Percentiles rank a stretch among this genome's conserved stretches.
Conservation (phyloP, 441 rosid genomes). For the Populus tomentosa region DNA sequence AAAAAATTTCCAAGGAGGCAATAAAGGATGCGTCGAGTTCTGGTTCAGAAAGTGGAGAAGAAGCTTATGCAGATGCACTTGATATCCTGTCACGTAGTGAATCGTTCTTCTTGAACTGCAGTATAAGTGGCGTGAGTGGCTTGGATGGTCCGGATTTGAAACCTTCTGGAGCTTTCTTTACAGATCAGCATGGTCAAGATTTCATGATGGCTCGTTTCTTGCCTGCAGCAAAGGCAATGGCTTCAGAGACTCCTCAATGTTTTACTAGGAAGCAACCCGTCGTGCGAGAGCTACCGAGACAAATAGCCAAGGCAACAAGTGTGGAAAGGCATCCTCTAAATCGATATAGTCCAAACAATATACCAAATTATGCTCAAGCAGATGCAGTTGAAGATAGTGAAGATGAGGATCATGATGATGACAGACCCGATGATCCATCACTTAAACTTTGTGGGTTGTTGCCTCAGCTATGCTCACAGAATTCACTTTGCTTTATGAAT, state of each 20-base stretch:
- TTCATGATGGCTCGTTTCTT: conserved; percentile 89
- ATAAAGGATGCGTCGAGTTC: conserved; percentile 27
- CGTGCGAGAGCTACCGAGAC: conserved; percentile 31
- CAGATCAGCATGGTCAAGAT: conserved; percentile 54
- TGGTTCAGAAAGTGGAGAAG: conserved; percentile 36
- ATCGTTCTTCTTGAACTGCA: conserved; percentile 70
- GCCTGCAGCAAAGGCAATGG: conserved; percentile 94
- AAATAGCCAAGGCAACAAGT: conserved; percentile 17
- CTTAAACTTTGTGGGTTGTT: conserved; percentile 51
- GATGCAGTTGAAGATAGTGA: conserved; percentile 37
- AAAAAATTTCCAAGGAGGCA: conserved; percentile 26
- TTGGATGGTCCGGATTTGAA: conserved; percentile 45
- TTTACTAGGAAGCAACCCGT: conserved; percentile 41
- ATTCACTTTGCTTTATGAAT: conserved; percentile 55
- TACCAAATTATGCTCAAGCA: conserved; percentile 22
- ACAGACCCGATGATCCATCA: conserved; percentile 24
- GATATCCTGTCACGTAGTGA: conserved; percentile 69
- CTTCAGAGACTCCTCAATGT: conserved; percentile 58
- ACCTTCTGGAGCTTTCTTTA: conserved; percentile 43
- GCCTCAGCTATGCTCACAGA: conserved; percentile 50
- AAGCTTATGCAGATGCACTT: conserved; percentile 52
- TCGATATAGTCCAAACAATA: conserved; percentile 22
- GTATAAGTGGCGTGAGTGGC: conserved; percentile 65
- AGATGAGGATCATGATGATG: conserved; percentile 36
- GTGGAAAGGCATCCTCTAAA: conserved; percentile 22